Base-by-base conservation (phyloP, 2,329 filamentous ascomycete species). In the Trichoderma sp. region DNA sequence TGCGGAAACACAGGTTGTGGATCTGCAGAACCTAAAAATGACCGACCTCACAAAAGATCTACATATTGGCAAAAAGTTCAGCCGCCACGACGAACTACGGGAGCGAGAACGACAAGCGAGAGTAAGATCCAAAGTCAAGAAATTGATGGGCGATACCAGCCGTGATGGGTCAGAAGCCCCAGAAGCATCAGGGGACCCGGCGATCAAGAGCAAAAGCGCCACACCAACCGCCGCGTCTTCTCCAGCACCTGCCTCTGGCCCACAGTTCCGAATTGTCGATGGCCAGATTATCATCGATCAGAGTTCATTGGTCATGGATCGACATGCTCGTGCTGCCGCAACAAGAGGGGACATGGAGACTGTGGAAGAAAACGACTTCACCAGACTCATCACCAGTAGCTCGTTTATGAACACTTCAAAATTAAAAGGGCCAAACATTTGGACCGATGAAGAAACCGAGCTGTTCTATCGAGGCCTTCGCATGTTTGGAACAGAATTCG, bases 401-500 rank as follows among this genome's bases (percentile, higher is more conserved):
- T 91, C 90, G 13, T 93, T 89, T 79, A 84, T 87, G 77, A 84
- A 83, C 73, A 81, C 82, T 29, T 83, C 90, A 75, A 90, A 92
- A 76, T 81, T 88, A 76, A 81, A 86, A 79, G 87, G 89, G 68
- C 83, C 87, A 31, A 88, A 91, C 72, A 83, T 86, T 37, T 96
- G 93, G 93, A 88, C 85, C 61, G 84, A 87, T n/a, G 86, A 87
- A 14, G 87, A 90, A 70, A 95, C 91, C 4, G 89, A 92, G 68
- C 83, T 87, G 56, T 96, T 96, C 80, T 96, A 94, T 82, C 86
- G 89, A 33, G 90, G 88, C 0, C 83, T 96, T 2, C 82, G 84
- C 69, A 91, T 91, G 85, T 94, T 93, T 75, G 93, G 93, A 68
- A 95, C 92, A 1, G 92, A 95, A 77, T 96, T 96, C 76, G 86